phyloP scores from a whole-genome alignment of 73 alveolate species.

The Paramecium primaurelia region DNA sequence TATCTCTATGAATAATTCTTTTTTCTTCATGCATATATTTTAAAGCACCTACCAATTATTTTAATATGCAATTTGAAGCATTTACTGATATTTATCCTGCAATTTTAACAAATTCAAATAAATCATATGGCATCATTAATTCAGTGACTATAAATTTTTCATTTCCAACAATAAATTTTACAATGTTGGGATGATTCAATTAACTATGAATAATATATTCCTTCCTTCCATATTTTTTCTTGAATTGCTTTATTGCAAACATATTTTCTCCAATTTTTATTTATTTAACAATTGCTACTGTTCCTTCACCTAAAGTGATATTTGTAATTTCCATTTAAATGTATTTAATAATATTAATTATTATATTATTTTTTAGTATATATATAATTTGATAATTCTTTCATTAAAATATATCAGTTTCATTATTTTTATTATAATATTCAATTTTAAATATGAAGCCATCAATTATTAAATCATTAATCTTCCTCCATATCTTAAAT shows the following conservation, averaged over 20 bases:
- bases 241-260: not conserved
- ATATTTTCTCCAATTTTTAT: not conserved
- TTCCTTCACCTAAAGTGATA: not conserved
- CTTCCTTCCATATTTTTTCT: not conserved
- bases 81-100: not conserved
- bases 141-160: not conserved
- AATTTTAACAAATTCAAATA: not conserved
- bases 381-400: not conserved
- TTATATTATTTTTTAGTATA: not conserved
- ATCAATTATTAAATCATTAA: not conserved
- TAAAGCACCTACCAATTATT: not conserved
- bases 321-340: not conserved
- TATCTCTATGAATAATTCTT: conserved; percentile 51
- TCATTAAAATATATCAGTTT: not conserved
- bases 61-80: not conserved
- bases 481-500: not conserved
- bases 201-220: not conserved
- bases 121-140: not conserved
- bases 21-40: not conserved
- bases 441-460: not conserved
- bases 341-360: not conserved
- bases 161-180: not conserved
- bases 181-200: not conserved
- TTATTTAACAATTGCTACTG: not conserved
- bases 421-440: not conserved